Base-by-base conservation (phyloP, 352 stramenopile genomes). In the Globisporangium recalcitrans region DNA sequence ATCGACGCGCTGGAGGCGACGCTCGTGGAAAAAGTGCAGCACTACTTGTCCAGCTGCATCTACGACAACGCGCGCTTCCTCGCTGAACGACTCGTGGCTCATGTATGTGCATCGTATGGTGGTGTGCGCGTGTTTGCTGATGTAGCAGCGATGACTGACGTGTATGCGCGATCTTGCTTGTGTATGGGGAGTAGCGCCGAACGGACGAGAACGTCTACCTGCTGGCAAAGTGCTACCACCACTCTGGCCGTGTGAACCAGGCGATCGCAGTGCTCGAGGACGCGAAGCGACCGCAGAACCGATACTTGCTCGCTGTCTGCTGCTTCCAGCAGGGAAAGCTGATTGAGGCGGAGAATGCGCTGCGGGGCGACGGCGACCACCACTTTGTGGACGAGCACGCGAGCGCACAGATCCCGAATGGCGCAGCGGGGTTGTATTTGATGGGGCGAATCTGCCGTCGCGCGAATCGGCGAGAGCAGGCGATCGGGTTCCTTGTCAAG, bases 361-460 rank as follows among this genome's bases (percentile, higher is more conserved):
- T 99, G 29, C 64, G 97, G 3, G 68, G 87, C 31, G 71, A 69
- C 52, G 74, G 68, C 4, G 65, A 67, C 42, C 60, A 56, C 42
- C 46, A 73, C 29, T 62, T 60, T 61, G 58, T 49, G n/a, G 63
- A 31, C 60, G 69, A 21, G 29, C 70, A 38, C 44, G 65, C 31
- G 47, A 78, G 59, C 63, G 76, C 60, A 59, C 82, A 62, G 57
- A 75, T 91, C 63, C 88, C 82, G 26, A 97, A 93, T 62, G 92
- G 91, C 47, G 92, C 95, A 19, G 89, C 89, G 6, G 96, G 96
- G 2, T 48, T 98, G 26, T 91, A 96, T 65, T 70, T 98, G 8
- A 69, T 99, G 27, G 96, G 93, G 0, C 74, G 89, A 44, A 92
- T 98, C 59, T 98, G 89, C 64, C 77, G 80, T 46, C 81, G 82